Evolutionary conservation across 768 basidiomycete genomes (phyloP).

Genomic region (Suillus luteus): DNA sequence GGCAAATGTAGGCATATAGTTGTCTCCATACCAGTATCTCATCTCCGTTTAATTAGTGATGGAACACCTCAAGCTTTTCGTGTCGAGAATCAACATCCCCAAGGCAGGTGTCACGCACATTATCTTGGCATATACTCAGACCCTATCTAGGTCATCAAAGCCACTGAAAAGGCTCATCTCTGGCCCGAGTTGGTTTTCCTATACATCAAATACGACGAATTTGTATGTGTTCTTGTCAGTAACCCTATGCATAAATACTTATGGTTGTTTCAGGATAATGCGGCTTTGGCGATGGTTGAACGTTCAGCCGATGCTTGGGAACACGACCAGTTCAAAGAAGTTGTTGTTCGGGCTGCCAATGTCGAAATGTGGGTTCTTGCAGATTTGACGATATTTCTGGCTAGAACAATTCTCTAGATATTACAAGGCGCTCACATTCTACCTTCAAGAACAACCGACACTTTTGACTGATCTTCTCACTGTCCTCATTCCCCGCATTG

Average conservation of each 20-base stretch:
- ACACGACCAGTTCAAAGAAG: conserved; percentile 99
- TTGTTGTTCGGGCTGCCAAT: conserved; percentile 94
- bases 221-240: conserved; percentile 48
- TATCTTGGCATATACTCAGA: background rate
- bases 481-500: conserved; percentile 91
- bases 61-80: conserved; percentile 98
- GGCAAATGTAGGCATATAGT: conserved; percentile 67
- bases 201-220: conserved; percentile 98
- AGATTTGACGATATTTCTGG: background rate
- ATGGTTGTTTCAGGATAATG: conserved; percentile 71
- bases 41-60: conserved; percentile 60
- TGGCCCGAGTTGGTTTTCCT: conserved; percentile 99
- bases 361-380: conserved; percentile 79
- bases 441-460: conserved; percentile 90
- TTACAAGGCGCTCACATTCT: conserved; percentile 94
- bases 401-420: conserved; percentile 52
- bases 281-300: conserved; percentile 98
- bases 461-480: conserved; percentile 92
- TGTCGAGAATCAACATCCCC: conserved; percentile 95
- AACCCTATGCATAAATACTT: conserved; percentile 2
- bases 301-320: conserved; percentile 99
- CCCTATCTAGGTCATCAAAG: conserved; percentile 75
- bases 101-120: conserved; percentile 51
- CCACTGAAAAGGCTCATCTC: conserved; percentile 93
- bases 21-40: conserved; percentile 13